Evolutionary conservation across 495 filamentous ascomycete genomes (phyloP).

Genomic region (Hypoxylon fuscum): DNA sequence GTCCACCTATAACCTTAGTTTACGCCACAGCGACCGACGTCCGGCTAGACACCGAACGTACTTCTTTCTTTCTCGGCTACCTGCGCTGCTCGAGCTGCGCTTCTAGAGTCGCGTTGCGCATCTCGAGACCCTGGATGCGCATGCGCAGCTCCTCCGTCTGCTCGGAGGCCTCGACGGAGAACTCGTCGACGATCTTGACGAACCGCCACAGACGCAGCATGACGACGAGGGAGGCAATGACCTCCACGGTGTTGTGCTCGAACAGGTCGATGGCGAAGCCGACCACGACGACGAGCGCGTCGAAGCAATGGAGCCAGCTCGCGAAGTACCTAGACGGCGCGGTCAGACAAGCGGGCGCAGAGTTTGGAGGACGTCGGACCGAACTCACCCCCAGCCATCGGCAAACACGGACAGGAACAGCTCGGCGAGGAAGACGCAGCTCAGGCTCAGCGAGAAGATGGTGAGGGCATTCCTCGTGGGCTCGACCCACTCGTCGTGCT

Average conservation of each 20-base stretch:
- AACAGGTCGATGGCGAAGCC: slow-evolving; percentile 68
- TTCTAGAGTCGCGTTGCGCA: slow-evolving; percentile 57
- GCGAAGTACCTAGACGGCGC: slow-evolving; percentile 62
- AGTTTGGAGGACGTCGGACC: neutral
- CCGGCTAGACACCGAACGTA: slow-evolving; percentile 3
- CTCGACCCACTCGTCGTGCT: slow-evolving; percentile 48
- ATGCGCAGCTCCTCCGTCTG: slow-evolving; percentile 55
- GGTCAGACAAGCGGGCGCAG: neutral
- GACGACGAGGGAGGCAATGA: slow-evolving; percentile 70
- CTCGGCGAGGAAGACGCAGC: slow-evolving; percentile 68
- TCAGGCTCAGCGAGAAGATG: slow-evolving; percentile 61
- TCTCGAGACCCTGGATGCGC: slow-evolving; percentile 53
- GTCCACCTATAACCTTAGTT: slow-evolving; percentile 32
- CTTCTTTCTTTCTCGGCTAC: too few relatives aligned
- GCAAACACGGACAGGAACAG: slow-evolving; percentile 64
- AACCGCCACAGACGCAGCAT: slow-evolving; percentile 73
- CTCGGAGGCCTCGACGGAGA: slow-evolving; percentile 66
- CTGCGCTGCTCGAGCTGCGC: slow-evolving; percentile 44
- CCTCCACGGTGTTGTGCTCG: slow-evolving; percentile 64
- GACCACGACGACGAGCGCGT: slow-evolving; percentile 67
- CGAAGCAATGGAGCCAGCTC: slow-evolving; percentile 69
- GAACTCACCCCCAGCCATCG: slow-evolving; percentile 62
- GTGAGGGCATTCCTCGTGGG: slow-evolving; percentile 52
- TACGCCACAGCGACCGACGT: slow-evolving; percentile 1
- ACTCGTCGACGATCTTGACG: slow-evolving; percentile 73